Evolutionary conservation across 2,329 filamentous ascomycete genomes (phyloP).

Genomic region (Botrytis hyacinthi): DNA sequence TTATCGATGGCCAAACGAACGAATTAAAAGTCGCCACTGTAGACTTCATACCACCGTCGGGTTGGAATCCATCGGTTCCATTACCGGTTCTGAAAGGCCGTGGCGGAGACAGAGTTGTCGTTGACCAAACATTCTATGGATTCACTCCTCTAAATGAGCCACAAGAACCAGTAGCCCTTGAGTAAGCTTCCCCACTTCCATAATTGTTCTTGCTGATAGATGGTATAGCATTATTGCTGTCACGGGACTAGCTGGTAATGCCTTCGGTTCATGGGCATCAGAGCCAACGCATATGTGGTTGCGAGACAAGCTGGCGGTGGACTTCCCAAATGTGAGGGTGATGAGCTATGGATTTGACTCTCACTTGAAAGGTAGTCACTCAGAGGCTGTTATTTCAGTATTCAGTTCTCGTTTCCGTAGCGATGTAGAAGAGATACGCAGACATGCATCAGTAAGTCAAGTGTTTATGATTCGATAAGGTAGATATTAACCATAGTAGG

Average conservation of each 20-base stretch:
- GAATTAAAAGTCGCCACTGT: conserved; percentile 19
- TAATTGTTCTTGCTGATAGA: background rate
- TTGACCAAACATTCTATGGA: conserved; percentile 21
- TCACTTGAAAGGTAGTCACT: conserved; percentile 26
- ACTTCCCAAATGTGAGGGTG: conserved; percentile 36
- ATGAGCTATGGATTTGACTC: conserved; percentile 40
- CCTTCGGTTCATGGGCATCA: conserved; percentile 42
- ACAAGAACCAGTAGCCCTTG: conserved; percentile 5
- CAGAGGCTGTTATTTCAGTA: conserved; percentile 14
- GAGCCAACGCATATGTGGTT: conserved; percentile 41
- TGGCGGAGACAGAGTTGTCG: conserved; percentile 11
- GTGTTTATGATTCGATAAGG: background rate
- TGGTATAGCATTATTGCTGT: conserved; percentile 39
- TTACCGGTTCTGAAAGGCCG: conserved; percentile 12
- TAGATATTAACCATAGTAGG: background rate
- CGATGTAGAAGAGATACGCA: conserved; percentile 33
- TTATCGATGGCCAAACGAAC: background rate
- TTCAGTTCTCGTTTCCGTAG: conserved; percentile 19
- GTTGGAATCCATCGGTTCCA: conserved; percentile 12
- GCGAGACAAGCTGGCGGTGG: conserved; percentile 39
- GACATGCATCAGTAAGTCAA: conserved; percentile 17
- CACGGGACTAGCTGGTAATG: conserved; percentile 44
- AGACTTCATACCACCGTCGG: conserved; percentile 16
- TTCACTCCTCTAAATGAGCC: conserved; percentile 19
- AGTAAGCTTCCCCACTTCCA: conserved; percentile 2